Evolutionary conservation across 306 rosid species (phyloP), one percentile per base, ranked within the genome.

Genomic region (Begonia peltatifolia): DNA sequence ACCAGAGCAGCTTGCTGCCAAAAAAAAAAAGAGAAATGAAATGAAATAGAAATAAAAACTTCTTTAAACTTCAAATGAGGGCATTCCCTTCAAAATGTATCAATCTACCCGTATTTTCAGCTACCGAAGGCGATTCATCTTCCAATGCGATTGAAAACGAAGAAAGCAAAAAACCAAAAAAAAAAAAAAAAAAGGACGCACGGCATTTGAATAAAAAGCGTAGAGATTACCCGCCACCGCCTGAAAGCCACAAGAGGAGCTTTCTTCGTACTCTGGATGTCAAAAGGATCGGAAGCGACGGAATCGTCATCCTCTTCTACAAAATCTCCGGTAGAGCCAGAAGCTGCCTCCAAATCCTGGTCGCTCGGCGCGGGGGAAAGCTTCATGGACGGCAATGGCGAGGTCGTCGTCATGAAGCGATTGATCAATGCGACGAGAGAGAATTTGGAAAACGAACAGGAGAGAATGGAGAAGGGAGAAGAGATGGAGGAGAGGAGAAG

Each of bases 1-100:
- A 89, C 97, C 18, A 85, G 68, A 3, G 97, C 65, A 1, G 97
- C 90, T 82, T 89, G 83, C 97, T 88, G 87, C 71, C 68, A 57
- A 76, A 47, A 47, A 66, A 47, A 46, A 23, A 49, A 65, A 16
- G 20, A 8, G 35, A 14, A 14, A 41, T 3, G 47, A 46, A 14
- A 2, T 5, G 5, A 23, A 58, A 18, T 58, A 55, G 9, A 16
- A 41, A 6, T n/a, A 41, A 18, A 15, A 25, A 12, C 53, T 43
- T 57, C n/a, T 14, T 5, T 16, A 7, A 52, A 15, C 17, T 4
- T 6, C n/a, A 52, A 30, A 50, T 2, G 15, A 12, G 42, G 42
- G 12, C 16, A n/a, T 38, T 6, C 6, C 8, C n/a, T 30, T 47
- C 14, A 10, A 11, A 10, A 44, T 12, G 48, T 30, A 4, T 30